Conservation (phyloP, 139 green algal genomes). For the Trebouxia sp. region DNA sequence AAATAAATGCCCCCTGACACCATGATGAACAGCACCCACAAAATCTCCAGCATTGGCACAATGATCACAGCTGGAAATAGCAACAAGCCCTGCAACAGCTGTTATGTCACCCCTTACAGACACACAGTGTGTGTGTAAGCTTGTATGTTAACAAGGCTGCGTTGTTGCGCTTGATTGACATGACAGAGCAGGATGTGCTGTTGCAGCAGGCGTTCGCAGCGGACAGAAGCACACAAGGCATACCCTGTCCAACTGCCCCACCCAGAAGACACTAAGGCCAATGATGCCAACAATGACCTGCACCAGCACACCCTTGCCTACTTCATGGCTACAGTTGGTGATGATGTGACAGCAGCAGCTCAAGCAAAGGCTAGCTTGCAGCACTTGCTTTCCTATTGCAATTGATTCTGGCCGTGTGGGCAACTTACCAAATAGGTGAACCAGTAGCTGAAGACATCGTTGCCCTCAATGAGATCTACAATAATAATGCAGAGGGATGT, state of each 20-base stretch:
- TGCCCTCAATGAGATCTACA: constrained; percentile 2
- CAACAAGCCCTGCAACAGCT: constrained; percentile 9
- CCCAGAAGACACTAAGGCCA: constrained; percentile 8
- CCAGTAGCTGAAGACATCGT: background rate
- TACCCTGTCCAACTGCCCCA: constrained; percentile 18
- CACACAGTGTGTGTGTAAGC: too few relatives aligned
- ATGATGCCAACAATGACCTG: constrained; percentile 16
- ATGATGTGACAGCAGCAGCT: too few relatives aligned
- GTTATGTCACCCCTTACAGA: too few relatives aligned
- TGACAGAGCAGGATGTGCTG: too few relatives aligned
- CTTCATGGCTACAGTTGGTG: too few relatives aligned
- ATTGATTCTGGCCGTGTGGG: too few relatives aligned
- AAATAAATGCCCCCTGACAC: constrained; percentile 27
- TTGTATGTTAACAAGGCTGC: background rate
- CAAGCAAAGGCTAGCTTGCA: too few relatives aligned
- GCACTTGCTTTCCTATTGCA: background rate
- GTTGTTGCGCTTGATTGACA: background rate
- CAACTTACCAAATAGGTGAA: constrained; percentile 3
- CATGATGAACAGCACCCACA: constrained; percentile 29
- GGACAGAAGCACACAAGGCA: background rate
- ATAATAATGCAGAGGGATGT: constrained; percentile 17
- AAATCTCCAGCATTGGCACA: constrained; percentile 25
- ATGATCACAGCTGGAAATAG: constrained; percentile 18
- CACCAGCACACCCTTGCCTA: background rate
- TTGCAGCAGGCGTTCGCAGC: too few relatives aligned